Evolutionary conservation across 768 basidiomycete species (phyloP).

Genomic region (Kwoniella shandongensis): DNA sequence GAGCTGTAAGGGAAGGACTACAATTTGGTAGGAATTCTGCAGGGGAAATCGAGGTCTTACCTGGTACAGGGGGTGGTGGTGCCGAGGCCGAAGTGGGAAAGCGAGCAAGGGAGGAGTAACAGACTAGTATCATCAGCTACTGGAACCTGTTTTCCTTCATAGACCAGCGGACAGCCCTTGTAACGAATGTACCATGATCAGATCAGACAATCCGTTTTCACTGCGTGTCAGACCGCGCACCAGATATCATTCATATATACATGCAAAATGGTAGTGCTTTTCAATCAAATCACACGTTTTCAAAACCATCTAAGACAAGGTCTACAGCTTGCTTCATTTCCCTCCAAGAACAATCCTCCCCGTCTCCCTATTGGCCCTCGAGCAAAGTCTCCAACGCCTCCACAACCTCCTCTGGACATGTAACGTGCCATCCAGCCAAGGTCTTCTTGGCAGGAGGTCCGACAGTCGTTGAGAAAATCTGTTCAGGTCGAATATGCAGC

Average conservation of each 20-base stretch:
- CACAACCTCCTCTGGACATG: conserved; percentile 80
- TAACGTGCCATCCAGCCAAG: conserved; percentile 87
- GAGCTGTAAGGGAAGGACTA: conserved; percentile 65
- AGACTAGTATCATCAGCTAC: too few relatives aligned
- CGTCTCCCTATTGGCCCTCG: conserved; percentile 14
- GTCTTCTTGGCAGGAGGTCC: conserved; percentile 83
- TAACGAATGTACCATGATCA: too few relatives aligned
- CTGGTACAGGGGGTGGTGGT: neutral
- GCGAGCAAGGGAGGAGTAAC: conserved; percentile 12
- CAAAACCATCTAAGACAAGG: too few relatives aligned
- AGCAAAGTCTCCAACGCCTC: conserved; percentile 62
- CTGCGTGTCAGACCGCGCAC: too few relatives aligned
- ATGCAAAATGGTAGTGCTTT: too few relatives aligned
- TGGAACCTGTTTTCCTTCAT: too few relatives aligned
- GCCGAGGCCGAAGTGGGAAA: conserved; percentile 7
- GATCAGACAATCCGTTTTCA: too few relatives aligned
- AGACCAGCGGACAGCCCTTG: too few relatives aligned
- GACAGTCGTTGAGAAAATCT: conserved; percentile 88
- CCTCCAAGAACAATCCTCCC: too few relatives aligned
- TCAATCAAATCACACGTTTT: too few relatives aligned
- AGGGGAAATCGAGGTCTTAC: conserved; percentile 3
- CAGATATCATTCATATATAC: too few relatives aligned
- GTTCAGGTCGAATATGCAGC: conserved; percentile 66
- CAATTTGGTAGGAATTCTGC: conserved; percentile 20
- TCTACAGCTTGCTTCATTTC: too few relatives aligned